Evolutionary conservation across 2,329 filamentous ascomycete genomes (phyloP).

Genomic region (Xylaria sp.): DNA sequence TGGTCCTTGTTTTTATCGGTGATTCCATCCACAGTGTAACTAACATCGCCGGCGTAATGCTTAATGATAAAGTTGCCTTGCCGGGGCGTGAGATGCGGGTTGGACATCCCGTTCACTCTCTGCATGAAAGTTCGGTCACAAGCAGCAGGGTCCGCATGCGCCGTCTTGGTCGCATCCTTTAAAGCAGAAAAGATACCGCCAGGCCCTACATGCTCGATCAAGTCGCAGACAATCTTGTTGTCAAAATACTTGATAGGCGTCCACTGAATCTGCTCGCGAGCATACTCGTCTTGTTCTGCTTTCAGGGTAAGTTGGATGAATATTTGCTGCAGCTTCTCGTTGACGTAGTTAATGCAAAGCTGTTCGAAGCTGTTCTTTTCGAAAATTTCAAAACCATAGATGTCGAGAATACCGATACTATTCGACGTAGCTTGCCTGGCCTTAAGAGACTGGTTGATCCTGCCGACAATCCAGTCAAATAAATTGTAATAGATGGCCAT

Average conservation of each 20-base stretch:
- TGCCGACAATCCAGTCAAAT: conserved; percentile 97
- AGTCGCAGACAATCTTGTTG: conserved; percentile 97
- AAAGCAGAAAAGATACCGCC: conserved; percentile 93
- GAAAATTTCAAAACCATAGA: conserved; percentile 99
- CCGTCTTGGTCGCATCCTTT: conserved; percentile 98
- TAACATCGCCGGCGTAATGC: conserved; percentile 97
- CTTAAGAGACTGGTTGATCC: conserved; percentile 86
- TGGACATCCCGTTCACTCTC: conserved; percentile 86
- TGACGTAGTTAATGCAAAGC: conserved; percentile 99
- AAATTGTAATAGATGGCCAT: conserved; percentile 98
- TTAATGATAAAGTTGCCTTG: conserved; percentile 98
- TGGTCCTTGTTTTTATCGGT: conserved; percentile 99
- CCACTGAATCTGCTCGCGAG: conserved; percentile 95
- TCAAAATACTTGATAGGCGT: conserved; percentile 99
- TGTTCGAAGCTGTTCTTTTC: conserved; percentile 99
- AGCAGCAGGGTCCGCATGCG: conserved; percentile 90
- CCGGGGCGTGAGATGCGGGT: conserved; percentile 87
- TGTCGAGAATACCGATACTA: conserved; percentile 95
- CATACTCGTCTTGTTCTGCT: conserved; percentile 97
- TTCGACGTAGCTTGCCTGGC: conserved; percentile 77
- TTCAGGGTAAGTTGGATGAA: conserved; percentile 98
- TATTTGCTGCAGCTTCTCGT: conserved; percentile 98
- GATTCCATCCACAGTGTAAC: conserved; percentile 93
- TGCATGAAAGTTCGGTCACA: conserved; percentile 97
- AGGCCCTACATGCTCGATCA: conserved; percentile 91